Evolutionary conservation across 1,284 basidiomycete genomes (phyloP), one percentile per base, ranked within the genome.

Genomic region (Pholiota adiposa): DNA sequence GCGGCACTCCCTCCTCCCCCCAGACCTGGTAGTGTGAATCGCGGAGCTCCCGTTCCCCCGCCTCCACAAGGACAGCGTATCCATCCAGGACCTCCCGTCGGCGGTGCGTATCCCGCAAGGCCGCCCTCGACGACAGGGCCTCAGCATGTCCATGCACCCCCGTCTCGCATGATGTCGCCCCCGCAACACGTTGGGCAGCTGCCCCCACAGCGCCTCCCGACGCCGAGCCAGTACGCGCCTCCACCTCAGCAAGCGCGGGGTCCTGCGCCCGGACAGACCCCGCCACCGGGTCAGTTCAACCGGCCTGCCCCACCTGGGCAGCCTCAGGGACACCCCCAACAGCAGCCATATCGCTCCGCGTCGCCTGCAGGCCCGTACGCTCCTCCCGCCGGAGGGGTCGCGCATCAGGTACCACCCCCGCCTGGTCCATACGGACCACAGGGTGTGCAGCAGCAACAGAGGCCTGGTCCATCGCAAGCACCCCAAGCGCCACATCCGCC

Each of bases 11-110:
- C 84, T 0, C 88, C 86, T 1, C 87, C 87, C 0, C 87, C 87
- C 21, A 79, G 86, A 19, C 85, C 89, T 23, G 83, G 82, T 6
- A 87, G 86, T 63, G 85, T 83, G 0, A 82, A 84, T 51, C 80
- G 73, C 16, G 81, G 78, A 33, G 72, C 71, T 1, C 75, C 76
- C 0, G 76, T 79, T n/a, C 80, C 82, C 12, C 80, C 79, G 33
- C 80, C 75, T 2, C 73, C 75, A 12, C 71, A 67, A 55, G 75
- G 73, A 27, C 70, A 73, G 41, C 69, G 62, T 53, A 67, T 65
- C 5, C 70, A 59, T n/a, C 66, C 69, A 23, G 66, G 65, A 14
- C 61, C 69, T 7, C 65, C 66, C 34, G 40, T 61, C 14, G 62
- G 60, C 11, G 65, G 65, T 36, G 63, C 59, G 43, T 58, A 54